Evolutionary conservation across 2,329 filamentous ascomycete genomes (phyloP).

Genomic region (Colletotrichum viniferum): DNA sequence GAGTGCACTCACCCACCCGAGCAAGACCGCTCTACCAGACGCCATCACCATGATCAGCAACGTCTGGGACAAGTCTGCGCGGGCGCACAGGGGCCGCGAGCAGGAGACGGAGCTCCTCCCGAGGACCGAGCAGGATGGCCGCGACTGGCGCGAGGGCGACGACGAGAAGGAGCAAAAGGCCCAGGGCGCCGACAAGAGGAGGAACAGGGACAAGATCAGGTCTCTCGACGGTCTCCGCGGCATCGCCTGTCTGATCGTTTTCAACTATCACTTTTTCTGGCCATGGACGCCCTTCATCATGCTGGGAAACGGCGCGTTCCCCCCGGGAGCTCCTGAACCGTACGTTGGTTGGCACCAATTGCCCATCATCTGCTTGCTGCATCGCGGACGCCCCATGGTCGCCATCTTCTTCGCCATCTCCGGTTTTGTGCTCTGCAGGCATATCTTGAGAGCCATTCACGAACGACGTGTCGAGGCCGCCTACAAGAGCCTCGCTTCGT

Average conservation of each 20-base stretch:
- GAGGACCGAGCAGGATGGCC: neutral
- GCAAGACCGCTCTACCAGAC: neutral
- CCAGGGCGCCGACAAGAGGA: constrained; percentile 1
- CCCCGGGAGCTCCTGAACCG: constrained; percentile 37
- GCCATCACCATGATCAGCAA: neutral
- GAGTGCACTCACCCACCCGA: neutral
- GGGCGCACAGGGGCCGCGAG: neutral
- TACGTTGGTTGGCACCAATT: constrained; percentile 35
- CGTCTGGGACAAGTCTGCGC: constrained; percentile 13
- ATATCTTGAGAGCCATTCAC: constrained; percentile 40
- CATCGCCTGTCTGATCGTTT: constrained; percentile 44
- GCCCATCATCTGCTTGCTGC: constrained; percentile 44
- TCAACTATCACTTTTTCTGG: constrained; percentile 48
- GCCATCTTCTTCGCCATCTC: constrained; percentile 49
- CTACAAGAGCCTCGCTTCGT: constrained; percentile 40
- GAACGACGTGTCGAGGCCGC: constrained; percentile 37
- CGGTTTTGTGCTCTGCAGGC: constrained; percentile 44
- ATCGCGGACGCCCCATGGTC: constrained; percentile 45
- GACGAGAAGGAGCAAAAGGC: constrained; percentile 5
- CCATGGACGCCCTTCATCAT: constrained; percentile 44
- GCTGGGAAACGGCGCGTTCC: constrained; percentile 42
- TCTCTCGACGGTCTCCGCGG: constrained; percentile 46
- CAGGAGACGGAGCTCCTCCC: neutral
- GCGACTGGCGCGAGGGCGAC: constrained; percentile 12
- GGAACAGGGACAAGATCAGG: constrained; percentile 36